Evolutionary conservation across 495 filamentous ascomycete genomes (phyloP).

Genomic region (Penicillium taxi): DNA sequence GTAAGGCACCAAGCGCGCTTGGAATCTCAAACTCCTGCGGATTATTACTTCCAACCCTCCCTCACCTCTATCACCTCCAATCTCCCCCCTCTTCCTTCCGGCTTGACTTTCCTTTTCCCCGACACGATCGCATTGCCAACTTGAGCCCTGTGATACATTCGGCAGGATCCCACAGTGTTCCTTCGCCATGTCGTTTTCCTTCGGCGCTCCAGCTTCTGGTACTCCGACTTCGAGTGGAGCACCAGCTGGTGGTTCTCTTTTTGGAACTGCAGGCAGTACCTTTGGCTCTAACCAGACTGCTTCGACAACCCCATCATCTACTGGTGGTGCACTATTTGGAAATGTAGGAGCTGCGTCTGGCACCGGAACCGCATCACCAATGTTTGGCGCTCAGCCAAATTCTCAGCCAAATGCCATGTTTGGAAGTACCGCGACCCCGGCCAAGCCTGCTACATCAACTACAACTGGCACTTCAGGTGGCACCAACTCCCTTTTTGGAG

Average conservation of each 20-base stretch:
- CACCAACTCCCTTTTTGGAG: conserved; percentile 45
- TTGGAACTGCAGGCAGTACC: conserved; percentile 31
- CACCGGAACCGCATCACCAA: conserved; percentile 24
- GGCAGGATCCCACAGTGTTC: conserved; percentile 15
- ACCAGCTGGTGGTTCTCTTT: conserved; percentile 29
- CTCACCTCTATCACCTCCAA: conserved; percentile 7
- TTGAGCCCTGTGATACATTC: conserved; percentile 8
- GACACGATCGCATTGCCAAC: conserved; percentile 3
- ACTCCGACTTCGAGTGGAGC: conserved; percentile 27
- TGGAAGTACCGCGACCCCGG: conserved; percentile 29
- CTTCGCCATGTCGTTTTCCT: conserved; percentile 31
- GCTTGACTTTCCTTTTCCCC: conserved; percentile 7
- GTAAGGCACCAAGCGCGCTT: conserved; percentile 11
- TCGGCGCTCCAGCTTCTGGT: conserved; percentile 28
- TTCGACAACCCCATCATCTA: conserved; percentile 21
- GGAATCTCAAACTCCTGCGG: conserved; percentile 20
- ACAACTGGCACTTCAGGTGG: conserved; percentile 27
- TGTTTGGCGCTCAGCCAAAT: too few species aligned
- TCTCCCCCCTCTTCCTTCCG: conserved; percentile 3
- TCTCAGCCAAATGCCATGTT: too few species aligned
- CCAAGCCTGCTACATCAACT: conserved; percentile 30
- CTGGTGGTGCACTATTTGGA: conserved; percentile 35
- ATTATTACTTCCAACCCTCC: conserved; percentile 15
- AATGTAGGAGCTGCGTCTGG: conserved; percentile 37
- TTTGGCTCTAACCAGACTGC: conserved; percentile 28